phyloP scores from a whole-genome alignment of 352 stramenopile species.

The Pythium plurisporium region DNA sequence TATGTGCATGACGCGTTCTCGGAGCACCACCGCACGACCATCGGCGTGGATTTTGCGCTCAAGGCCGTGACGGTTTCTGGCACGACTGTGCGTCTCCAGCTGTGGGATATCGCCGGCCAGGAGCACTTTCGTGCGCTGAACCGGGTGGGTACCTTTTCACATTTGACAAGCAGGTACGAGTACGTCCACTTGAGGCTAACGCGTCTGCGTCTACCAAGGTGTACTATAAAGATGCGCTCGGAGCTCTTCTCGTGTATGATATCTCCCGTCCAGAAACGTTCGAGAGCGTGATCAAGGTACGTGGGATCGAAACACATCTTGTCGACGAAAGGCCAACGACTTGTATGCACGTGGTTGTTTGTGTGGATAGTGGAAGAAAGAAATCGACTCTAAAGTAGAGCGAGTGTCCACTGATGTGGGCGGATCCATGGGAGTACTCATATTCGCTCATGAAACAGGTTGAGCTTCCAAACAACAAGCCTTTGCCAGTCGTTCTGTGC shows the following conservation, averaged over 20 bases:
- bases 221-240: constrained; percentile 93
- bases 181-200: too few species aligned
- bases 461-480: constrained; percentile 87
- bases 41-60: constrained; percentile 91
- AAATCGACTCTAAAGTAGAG: constrained; percentile 92
- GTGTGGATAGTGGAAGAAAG: constrained; percentile 85
- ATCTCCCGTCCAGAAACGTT: constrained; percentile 90
- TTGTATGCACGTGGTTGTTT: neutral
- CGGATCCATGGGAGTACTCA: too few species aligned
- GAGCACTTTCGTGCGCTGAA: constrained; percentile 93
- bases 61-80: constrained; percentile 86
- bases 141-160: constrained; percentile 33
- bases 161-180: neutral
- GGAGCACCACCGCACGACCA: constrained; percentile 90
- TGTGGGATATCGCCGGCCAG: constrained; percentile 94
- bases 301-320: too few species aligned
- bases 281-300: constrained; percentile 82
- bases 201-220: too few species aligned
- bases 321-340: too few species aligned
- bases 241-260: constrained; percentile 91
- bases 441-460: constrained; percentile 41
- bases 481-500: constrained; percentile 88
- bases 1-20: constrained; percentile 90
- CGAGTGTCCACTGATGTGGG: too few species aligned
- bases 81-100: constrained; percentile 88